Evolutionary conservation across 305 asterid species (phyloP), one percentile per base, ranked within the genome.

Genomic region (Andrographis paniculata): DNA sequence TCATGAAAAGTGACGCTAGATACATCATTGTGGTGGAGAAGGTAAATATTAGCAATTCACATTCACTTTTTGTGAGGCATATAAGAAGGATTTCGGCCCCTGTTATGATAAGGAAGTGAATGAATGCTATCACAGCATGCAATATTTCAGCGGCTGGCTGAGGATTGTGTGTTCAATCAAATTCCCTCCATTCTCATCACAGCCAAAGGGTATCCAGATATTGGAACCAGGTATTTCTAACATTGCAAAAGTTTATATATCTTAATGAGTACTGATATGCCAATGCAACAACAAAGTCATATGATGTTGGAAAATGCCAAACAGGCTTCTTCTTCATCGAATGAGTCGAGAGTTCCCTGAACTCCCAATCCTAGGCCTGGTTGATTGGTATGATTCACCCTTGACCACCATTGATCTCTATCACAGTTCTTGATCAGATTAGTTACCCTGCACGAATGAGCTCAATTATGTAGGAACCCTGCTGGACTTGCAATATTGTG

Each of bases 191-290:
- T 89, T 68, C 72, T 89, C 68, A 76, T 89, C 56, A 89, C 96
- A 7, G 98, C 95, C 48, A 89, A 80, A 74, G 98, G 98, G 35
- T 89, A 80, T 60, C 98, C 96, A 45, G 98, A 86, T 59, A 85
- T 89, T 48, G 92, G 86, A 45, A 89, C 98, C 35, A 82, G 98
- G 97, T 78, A 62, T 14, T 2, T 40, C 15, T 9, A 11, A 40
- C 0, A 40, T n/a, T n/a, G n/a, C n/a, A n/a, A n/a, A n/a, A n/a
- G 3, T 40, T 21, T 1, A 12, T 15, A 14, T 15, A 33, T 23
- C 22, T 20, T 15, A 33, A 23, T 39, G 36, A 14, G n/a, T n/a
- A n/a, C n/a, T n/a, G n/a, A n/a, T n/a, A n/a, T n/a, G 18, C 42
- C 17, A 21, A 40, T 14, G 17, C 21, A 22, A 36, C 41, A 37